phyloP scores from a whole-genome alignment of 2,329 filamentous ascomycete genomes.

The Colletotrichum limetticola region DNA sequence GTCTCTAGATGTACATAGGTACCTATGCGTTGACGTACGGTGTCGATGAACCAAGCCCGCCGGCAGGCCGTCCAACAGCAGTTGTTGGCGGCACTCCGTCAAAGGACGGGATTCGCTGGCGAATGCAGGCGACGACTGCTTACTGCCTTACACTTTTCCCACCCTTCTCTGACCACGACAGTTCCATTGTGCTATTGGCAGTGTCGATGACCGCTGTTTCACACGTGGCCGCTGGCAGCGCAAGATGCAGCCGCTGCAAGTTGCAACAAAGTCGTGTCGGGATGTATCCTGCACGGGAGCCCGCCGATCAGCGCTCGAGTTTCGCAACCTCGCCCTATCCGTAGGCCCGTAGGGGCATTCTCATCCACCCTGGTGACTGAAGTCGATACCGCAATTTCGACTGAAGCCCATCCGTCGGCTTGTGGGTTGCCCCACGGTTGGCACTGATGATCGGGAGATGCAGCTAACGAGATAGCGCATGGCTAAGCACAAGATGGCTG shows the following conservation, averaged over 20 bases:
- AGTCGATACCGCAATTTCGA: constrained; percentile 13
- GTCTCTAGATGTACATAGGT: constrained; percentile 1
- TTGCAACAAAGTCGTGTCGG: not conserved
- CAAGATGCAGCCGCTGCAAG: constrained; percentile 2
- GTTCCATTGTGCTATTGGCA: constrained; percentile 1
- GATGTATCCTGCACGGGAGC: not conserved
- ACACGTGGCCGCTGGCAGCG: constrained; percentile 7
- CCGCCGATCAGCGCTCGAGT: constrained; percentile 25
- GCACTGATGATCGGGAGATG: constrained; percentile 26
- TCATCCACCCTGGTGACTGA: not conserved
- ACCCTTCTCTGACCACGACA: not conserved
- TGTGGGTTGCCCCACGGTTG: constrained; percentile 29
- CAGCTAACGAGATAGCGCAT: constrained; percentile 23
- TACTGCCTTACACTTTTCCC: not conserved
- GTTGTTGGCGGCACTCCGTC: not conserved
- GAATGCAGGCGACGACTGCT: not conserved
- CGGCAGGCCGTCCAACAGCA: not conserved
- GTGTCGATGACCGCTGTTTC: constrained; percentile 5
- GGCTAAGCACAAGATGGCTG: constrained; percentile 8
- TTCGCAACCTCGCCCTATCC: constrained; percentile 8
- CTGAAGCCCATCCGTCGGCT: constrained; percentile 14
- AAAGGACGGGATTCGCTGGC: not conserved
- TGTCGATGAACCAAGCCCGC: not conserved
- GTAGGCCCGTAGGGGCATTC: not conserved
- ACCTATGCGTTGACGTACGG: not conserved